Conservation (phyloP, 495 filamentous ascomycete genomes). For the Chlorociboria aeruginascens region DNA sequence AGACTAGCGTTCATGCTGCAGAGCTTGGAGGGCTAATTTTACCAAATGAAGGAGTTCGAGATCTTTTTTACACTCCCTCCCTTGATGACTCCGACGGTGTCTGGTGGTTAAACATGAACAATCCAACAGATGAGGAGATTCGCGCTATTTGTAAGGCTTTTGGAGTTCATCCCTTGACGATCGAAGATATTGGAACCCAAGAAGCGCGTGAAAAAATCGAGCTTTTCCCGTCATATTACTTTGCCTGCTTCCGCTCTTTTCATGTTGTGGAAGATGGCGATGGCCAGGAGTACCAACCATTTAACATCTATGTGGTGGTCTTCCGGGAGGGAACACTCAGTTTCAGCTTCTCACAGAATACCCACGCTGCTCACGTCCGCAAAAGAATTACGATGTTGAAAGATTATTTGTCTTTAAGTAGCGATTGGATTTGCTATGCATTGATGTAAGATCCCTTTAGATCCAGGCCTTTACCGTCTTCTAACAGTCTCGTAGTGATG, state of each 20-base stretch:
- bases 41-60: slow-evolving; percentile 77
- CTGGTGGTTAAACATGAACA: slow-evolving; percentile 92
- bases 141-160: slow-evolving; percentile 84
- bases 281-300: slow-evolving; percentile 69
- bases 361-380: slow-evolving; percentile 76
- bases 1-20: slow-evolving; percentile 80
- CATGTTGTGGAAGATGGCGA: slow-evolving; percentile 47
- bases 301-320: slow-evolving; percentile 93
- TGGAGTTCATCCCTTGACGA: slow-evolving; percentile 82
- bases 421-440: slow-evolving; percentile 98
- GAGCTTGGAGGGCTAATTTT: slow-evolving; percentile 79
- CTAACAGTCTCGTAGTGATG: slow-evolving; percentile 44
- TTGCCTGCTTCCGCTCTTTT: slow-evolving; percentile 93
- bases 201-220: slow-evolving; percentile 97
- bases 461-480: background rate
- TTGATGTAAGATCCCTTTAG: slow-evolving; percentile 58
- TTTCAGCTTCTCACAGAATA: slow-evolving; percentile 78
- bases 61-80: slow-evolving; percentile 65
- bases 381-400: slow-evolving; percentile 85
- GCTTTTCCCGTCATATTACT: slow-evolving; percentile 93
- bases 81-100: slow-evolving; percentile 56
- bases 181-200: slow-evolving; percentile 87
- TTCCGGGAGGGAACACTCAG: slow-evolving; percentile 92
- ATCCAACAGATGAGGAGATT: slow-evolving; percentile 82
- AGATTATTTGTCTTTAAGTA: slow-evolving; percentile 83